Evolutionary conservation across 257 asterid species (phyloP), one percentile per base, ranked within the genome.

Genomic region (Catharanthus roseus): DNA sequence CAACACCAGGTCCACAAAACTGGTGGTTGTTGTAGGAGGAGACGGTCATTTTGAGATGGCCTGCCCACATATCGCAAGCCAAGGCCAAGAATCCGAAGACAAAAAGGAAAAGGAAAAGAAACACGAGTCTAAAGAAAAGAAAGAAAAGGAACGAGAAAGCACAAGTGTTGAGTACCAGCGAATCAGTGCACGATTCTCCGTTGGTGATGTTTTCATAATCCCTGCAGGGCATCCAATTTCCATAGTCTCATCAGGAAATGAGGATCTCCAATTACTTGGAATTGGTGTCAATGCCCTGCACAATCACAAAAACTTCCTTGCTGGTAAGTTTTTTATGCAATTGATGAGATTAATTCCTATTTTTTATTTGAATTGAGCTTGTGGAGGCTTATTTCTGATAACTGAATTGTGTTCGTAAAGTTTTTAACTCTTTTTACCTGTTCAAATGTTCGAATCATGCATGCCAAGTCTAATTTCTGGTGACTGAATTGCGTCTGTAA

Each of bases 171-270:
- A 51, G 1, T 79, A 84, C 50, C 68, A 71, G 26, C 75, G 65
- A 74, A 73, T 75, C 0, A 53, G 74, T 12, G 77, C 85, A 28
- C 66, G 39, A 2, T 65, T 86, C 0, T 73, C 81, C 0, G 76
- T 44, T 15, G 89, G 89, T 42, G 87, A 77, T 34, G 83, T 54
- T 12, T 76, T 86, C 39, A 45, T 84, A 19, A 54, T 84, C 47
- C 89, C 89, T 0, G 81, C 82, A 0, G 85, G 83, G 0, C 87
- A 84, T 67, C 89, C 89, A 21, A 45, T 84, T 36, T 60, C 77
- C 55, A 64, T 78, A 0, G 56, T 83, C 13, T 81, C 92, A 72
- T 60, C 87, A 26, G 76, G 63, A 56, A 60, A 78, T 10, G 70
- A 81, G 51, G 60, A 76, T 50, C 38, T 86, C 42, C 79, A 80